Evolutionary conservation across 2,329 filamentous ascomycete species (phyloP).

Genomic region (Ilyonectria sp.): DNA sequence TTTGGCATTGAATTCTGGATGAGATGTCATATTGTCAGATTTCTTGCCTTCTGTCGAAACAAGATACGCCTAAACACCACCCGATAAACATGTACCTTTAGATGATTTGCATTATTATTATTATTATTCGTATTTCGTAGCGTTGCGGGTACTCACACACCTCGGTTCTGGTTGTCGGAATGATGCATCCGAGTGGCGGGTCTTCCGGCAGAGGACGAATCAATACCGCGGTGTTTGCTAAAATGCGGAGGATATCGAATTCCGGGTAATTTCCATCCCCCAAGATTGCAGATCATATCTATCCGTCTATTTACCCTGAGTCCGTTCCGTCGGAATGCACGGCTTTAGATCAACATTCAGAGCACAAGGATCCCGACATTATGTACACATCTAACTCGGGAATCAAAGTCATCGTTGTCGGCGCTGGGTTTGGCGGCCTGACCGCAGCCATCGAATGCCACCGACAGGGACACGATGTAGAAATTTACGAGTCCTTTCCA

Average conservation of each 20-base stretch:
- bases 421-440: conserved; percentile 71
- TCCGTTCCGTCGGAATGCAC: neutral
- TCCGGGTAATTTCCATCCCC: neutral
- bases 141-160: neutral
- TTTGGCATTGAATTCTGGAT: conserved; percentile 23
- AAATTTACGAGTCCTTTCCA: conserved; percentile 71
- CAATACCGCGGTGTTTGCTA: neutral
- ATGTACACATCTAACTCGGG: conserved; percentile 34
- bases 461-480: conserved; percentile 71
- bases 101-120: neutral
- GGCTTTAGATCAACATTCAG: neutral
- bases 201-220: neutral
- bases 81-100: neutral
- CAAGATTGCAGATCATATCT: neutral
- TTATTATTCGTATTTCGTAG: neutral
- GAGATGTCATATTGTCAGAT: conserved; percentile 21
- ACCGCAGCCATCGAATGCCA: conserved; percentile 75
- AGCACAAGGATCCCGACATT: neutral
- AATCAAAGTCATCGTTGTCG: conserved; percentile 32
- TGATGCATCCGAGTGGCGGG: conserved; percentile 3
- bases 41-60: neutral
- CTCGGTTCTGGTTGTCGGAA: neutral
- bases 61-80: neutral
- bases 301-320: neutral
- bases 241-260: conserved; percentile 6